Conservation (phyloP, 176 grass and related monocot genomes). For the Saccharum officinarum region DNA sequence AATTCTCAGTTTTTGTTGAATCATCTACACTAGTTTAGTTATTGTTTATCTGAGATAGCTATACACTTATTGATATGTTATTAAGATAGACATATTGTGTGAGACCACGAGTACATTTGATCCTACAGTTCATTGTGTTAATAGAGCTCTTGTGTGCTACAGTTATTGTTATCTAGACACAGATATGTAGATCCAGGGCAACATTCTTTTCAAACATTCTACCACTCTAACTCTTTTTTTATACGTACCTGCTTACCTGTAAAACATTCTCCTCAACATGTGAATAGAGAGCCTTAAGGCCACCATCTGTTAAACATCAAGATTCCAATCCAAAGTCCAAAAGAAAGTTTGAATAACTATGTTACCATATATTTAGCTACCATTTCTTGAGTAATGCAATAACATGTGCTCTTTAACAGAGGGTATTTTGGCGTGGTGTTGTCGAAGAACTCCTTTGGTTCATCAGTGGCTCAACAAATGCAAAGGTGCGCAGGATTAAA, state of each 20-base stretch:
- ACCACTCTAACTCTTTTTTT: neutral
- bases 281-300: neutral
- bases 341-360: neutral
- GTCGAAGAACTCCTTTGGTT: constrained; percentile 94
- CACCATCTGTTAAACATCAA: neutral
- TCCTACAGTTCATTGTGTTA: neutral
- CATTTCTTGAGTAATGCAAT: constrained; percentile 15
- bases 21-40: neutral
- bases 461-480: constrained; percentile 85
- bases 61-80: neutral
- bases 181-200: neutral
- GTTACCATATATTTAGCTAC: neutral
- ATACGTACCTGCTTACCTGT: neutral
- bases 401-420: constrained; percentile 48
- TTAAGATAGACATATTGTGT: neutral
- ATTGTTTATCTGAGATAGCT: neutral
- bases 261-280: neutral
- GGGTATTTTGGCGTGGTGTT: constrained; percentile 86
- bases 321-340: neutral
- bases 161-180: neutral
- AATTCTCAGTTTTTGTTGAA: neutral
- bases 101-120: neutral
- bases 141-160: neutral
- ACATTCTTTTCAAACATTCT: neutral
- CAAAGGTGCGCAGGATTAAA: constrained; percentile 52